Conservation (phyloP, 768 basidiomycete species). For the Suillus lakei region DNA sequence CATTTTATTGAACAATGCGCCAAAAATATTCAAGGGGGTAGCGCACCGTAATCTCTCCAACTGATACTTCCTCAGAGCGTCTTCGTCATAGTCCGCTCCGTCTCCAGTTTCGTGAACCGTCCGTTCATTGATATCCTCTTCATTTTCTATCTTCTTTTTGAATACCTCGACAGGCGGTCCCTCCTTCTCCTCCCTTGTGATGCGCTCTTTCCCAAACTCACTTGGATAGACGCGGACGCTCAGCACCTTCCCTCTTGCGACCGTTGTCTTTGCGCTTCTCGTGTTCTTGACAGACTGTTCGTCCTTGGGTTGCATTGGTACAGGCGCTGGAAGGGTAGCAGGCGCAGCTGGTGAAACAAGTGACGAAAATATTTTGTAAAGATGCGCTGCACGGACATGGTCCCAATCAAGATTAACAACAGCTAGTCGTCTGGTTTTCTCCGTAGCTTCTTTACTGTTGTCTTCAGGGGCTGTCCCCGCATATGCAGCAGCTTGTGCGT, state of each 20-base stretch:
- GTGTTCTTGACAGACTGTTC: constrained; percentile 17
- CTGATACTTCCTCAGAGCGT: constrained; percentile 89
- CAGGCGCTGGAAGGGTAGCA: constrained; percentile 33
- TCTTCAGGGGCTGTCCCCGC: constrained; percentile 51
- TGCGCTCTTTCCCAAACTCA: constrained; percentile 87
- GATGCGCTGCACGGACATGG: constrained; percentile 84
- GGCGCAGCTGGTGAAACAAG: constrained; percentile 69
- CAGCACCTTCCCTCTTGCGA: constrained; percentile 68
- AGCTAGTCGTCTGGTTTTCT: constrained; percentile 74
- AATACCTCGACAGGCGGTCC: constrained; percentile 91
- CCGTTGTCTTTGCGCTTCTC: constrained; percentile 15
- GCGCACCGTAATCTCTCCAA: constrained; percentile 86
- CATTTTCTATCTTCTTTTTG: constrained; percentile 46
- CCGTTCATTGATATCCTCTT: constrained; percentile 66
- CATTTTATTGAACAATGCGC: constrained; percentile 1
- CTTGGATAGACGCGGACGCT: constrained; percentile 90
- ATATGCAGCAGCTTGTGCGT: constrained; percentile 74
- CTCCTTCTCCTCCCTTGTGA: constrained; percentile 86
- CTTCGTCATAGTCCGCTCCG: constrained; percentile 85
- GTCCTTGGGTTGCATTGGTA: constrained; percentile 22
- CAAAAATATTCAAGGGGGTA: constrained; percentile 2
- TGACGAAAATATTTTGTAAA: constrained; percentile 93
- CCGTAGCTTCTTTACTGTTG: constrained; percentile 41
- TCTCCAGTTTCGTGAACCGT: constrained; percentile 69
- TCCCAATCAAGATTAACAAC: constrained; percentile 99